Evolutionary conservation across 352 stramenopile genomes (phyloP).

Genomic region (Peronosclerospora sorghi): DNA sequence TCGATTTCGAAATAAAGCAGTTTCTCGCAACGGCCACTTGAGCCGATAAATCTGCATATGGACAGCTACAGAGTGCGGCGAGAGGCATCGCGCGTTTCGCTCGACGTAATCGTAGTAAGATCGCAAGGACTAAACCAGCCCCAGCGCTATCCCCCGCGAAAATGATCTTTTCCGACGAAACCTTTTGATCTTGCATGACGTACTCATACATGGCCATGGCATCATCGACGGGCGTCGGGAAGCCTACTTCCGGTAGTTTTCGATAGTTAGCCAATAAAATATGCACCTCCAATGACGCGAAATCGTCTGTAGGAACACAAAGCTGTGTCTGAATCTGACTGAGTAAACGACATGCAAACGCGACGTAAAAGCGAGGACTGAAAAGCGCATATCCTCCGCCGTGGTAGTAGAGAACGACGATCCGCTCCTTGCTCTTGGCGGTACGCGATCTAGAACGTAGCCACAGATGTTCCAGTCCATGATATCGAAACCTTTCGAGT

Average conservation of each 20-base stretch:
- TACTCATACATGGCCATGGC: constrained; percentile 36
- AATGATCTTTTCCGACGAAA: constrained; percentile 24
- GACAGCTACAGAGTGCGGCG: constrained; percentile 30
- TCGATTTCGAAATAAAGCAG: constrained; percentile 38
- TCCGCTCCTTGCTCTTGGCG: constrained; percentile 2
- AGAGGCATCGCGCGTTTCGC: constrained; percentile 15
- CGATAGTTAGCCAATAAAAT: constrained; percentile 62
- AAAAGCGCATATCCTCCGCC: constrained; percentile 48
- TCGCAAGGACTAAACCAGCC: constrained; percentile 32
- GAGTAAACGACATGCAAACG: constrained; percentile 32
- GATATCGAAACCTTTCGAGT: constrained; percentile 23
- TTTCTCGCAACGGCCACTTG: constrained; percentile 21
- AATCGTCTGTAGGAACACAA: not conserved
- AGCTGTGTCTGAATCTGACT: constrained; percentile 12
- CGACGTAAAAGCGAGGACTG: constrained; percentile 38
- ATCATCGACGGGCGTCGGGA: constrained; percentile 36
- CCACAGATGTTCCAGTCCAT: constrained; percentile 46
- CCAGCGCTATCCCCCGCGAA: constrained; percentile 45
- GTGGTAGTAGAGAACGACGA: constrained; percentile 50
- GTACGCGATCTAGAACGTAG: constrained; percentile 8
- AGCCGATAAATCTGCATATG: constrained; percentile 34
- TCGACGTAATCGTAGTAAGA: constrained; percentile 27
- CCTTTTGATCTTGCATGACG: constrained; percentile 16
- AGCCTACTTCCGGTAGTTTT: constrained; percentile 36
- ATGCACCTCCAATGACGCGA: constrained; percentile 18